Evolutionary conservation across 208 protist species (phyloP), one percentile per base, ranked within the genome.

Genomic region (Crithidia expoeki): DNA sequence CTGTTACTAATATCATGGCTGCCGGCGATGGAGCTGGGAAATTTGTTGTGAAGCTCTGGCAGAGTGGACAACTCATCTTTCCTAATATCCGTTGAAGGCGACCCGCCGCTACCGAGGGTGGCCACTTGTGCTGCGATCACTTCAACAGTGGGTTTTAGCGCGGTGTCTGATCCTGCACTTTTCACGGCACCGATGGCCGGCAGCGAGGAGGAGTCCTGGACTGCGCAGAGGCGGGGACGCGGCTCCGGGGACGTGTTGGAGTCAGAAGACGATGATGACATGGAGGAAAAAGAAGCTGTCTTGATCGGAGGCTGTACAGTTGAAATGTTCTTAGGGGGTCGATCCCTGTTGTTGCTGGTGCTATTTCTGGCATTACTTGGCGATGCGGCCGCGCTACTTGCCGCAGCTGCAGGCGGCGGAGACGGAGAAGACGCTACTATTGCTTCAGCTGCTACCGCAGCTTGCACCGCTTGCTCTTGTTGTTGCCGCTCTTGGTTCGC

Each of bases 51-150:
- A 40, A 12, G 9, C 36, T 40, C 36, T 47, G 42, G 12, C 42
- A 47, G 16, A 47, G 42, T n/a, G 9, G 42, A 4, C 42, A 23
- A 6, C 40, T 27, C 42, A 1, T 36, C 42, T 34, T 49, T 63
- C 3, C 16, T 6, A 1, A 5, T 32, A 12, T 52, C 60, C 1
- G 32, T 19, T 17, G 40, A n/a, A 14, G 46, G 55, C 2, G 46
- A 12, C 32, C 52, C 58, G 9, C 42, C 58, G 28, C 50, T 52
- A 28, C 58, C 58, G n/a, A 50, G 25, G 19, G 58, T 52, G 42
- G 58, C 25, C 5, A 52, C 44, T 19, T 7, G 28, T 12, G 16
- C 42, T 11, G 42, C 38, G 1, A 25, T n/a, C 34, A 50, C 38
- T 12, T 25, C 30, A 3, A 28, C 25, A 7, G 49, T 36, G 17